These are phyloP conservation scores for Malus asiatica DNA, from an alignment of 306 rosid species.

Conservation along the genomic window DNA sequence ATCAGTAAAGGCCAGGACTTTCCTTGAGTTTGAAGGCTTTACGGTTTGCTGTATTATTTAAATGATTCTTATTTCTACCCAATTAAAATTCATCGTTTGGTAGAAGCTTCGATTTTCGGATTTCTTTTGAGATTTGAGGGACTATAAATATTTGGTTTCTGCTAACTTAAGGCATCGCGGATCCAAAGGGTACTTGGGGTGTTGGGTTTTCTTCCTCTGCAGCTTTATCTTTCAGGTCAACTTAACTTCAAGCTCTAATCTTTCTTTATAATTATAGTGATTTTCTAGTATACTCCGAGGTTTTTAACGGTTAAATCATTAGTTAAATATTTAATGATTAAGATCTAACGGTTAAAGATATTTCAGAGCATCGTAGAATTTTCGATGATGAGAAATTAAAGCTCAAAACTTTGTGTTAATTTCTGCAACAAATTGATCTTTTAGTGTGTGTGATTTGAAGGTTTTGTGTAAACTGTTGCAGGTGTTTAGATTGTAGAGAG, in stretches of 20 bases:
- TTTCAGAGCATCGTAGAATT: background rate
- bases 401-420: background rate
- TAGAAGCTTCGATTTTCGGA: constrained; percentile 14
- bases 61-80: background rate
- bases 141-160: constrained; percentile 33
- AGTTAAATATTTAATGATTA: background rate
- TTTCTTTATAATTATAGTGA: background rate
- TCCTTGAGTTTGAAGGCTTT: constrained; percentile 48
- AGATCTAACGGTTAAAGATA: too few species aligned
- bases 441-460: background rate
- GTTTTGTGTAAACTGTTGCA: constrained; percentile 11
- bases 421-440: background rate
- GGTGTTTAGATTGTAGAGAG: constrained; percentile 21
- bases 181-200: constrained; percentile 33
- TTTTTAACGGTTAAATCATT: background rate
- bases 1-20: constrained; percentile 37
- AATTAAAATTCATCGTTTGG: constrained; percentile 13
- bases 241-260: constrained; percentile 1
- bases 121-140: constrained; percentile 1
- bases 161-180: constrained; percentile 16
- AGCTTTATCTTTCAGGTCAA: constrained; percentile 20
- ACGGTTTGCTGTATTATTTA: constrained; percentile 5
- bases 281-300: background rate
- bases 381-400: background rate
- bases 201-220: constrained; percentile 24